These are phyloP conservation scores for Suillus ampliporus DNA, from an alignment of 768 basidiomycete species.

Conservation along the genomic window DNA sequence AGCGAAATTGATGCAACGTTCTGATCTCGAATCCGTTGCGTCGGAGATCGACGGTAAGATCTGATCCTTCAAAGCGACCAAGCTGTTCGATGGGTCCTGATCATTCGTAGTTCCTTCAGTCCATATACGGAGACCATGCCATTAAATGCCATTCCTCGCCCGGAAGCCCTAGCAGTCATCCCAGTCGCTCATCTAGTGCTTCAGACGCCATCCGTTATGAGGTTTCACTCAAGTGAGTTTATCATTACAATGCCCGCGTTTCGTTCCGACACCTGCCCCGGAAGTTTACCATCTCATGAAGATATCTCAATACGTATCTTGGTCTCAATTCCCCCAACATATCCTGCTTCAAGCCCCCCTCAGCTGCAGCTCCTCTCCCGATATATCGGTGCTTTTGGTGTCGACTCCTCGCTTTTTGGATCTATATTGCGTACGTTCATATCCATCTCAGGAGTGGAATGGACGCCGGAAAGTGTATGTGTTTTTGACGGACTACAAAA, in stretches of 20 bases:
- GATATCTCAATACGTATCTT: conserved; percentile 57
- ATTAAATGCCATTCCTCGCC: conserved; percentile 58
- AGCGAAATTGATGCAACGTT: conserved; percentile 35
- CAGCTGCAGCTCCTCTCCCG: conserved; percentile 85
- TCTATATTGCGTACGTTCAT: conserved; percentile 81
- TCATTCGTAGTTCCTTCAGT: conserved; percentile 68
- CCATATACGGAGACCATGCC: conserved; percentile 78
- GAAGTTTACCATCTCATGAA: conserved; percentile 60
- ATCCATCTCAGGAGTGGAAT: conserved; percentile 78
- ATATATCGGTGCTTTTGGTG: conserved; percentile 81
- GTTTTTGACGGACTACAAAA: conserved; percentile 89
- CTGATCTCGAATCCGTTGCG: conserved; percentile 49
- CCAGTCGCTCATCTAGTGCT: conserved; percentile 22
- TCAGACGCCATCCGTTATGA: conserved; percentile 64
- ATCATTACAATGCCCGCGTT: background rate
- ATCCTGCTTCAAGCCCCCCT: conserved; percentile 73
- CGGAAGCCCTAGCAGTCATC: conserved; percentile 17
- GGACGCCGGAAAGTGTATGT: conserved; percentile 73
- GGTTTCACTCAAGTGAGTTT: conserved; percentile 63
- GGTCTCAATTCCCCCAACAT: conserved; percentile 61
- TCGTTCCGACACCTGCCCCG: background rate
- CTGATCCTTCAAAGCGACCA: conserved; percentile 6
- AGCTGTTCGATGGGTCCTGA: conserved; percentile 11
- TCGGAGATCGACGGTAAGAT: conserved; percentile 52
- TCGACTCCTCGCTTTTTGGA: conserved; percentile 77